phyloP scores from a whole-genome alignment of 1,284 basidiomycete genomes.

The Peniophora sp. region DNA sequence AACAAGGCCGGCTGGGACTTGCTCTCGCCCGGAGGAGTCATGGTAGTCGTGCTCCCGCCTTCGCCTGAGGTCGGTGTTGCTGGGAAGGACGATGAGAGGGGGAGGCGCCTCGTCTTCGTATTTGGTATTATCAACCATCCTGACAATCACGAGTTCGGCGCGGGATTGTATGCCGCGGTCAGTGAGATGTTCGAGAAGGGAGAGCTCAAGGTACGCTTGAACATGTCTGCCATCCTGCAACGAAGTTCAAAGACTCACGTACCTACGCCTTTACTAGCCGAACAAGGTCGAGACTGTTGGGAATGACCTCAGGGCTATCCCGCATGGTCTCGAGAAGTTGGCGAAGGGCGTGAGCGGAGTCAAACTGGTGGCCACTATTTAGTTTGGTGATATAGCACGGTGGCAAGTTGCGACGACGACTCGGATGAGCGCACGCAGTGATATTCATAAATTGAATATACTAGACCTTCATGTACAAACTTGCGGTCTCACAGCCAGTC shows the following conservation, averaged over 20 bases:
- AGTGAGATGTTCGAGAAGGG: conserved; percentile 6
- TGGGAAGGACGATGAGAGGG: conserved; percentile 6
- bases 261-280: not conserved
- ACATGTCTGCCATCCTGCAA: no score
- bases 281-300: not conserved
- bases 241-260: not conserved
- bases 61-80: conserved; percentile 4
- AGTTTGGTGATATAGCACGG: no score
- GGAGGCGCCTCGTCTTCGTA: conserved; percentile 6
- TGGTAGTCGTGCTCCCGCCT: conserved; percentile 11
- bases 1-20: conserved; percentile 14
- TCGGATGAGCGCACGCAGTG: no score
- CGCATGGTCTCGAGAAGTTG: not conserved
- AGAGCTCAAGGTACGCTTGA: conserved; percentile 8
- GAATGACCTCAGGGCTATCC: not conserved
- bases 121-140: conserved; percentile 25
- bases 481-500: no score
- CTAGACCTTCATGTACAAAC: no score
- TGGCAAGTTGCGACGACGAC: no score
- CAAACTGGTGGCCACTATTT: not conserved
- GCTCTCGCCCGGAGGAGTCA: conserved; percentile 11
- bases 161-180: conserved; percentile 5
- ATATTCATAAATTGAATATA: no score
- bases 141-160: conserved; percentile 26
- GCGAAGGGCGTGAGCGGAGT: not conserved